These are phyloP conservation scores for Melaleuca alternifolia DNA, from an alignment of 345 rosid genomes.

Conservation along the genomic window DNA sequence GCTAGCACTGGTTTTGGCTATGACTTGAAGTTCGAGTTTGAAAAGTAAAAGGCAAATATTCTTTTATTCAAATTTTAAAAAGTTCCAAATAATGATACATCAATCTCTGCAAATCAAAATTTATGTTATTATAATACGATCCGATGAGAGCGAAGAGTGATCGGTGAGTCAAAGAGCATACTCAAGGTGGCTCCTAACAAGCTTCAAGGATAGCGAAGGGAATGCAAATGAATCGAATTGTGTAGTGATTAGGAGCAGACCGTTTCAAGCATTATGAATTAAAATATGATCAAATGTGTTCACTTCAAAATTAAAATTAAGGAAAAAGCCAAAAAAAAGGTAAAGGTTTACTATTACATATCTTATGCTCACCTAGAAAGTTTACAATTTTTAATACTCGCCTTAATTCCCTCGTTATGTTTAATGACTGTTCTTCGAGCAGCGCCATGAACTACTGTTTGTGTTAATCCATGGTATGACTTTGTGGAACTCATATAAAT, in stretches of 20 bases:
- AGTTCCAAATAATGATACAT: neutral
- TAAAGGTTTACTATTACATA: neutral
- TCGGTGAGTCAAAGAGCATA: too few relatives aligned
- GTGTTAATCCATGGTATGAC: too few relatives aligned
- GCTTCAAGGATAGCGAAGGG: too few relatives aligned
- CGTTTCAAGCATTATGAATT: neutral
- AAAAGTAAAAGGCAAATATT: neutral
- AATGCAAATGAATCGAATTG: too few relatives aligned
- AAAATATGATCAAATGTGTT: neutral
- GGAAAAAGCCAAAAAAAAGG: neutral
- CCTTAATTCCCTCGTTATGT: too few relatives aligned
- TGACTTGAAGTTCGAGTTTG: neutral
- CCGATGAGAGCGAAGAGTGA: too few relatives aligned
- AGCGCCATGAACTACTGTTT: too few relatives aligned
- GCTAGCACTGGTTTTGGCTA: neutral
- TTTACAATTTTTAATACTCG: neutral
- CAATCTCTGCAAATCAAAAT: neutral
- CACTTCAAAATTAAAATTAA: neutral
- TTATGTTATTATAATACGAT: neutral
- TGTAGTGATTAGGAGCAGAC: too few relatives aligned
- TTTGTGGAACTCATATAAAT: too few relatives aligned
- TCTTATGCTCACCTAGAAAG: neutral
- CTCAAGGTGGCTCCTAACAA: too few relatives aligned
- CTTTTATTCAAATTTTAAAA: neutral
- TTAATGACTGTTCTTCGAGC: too few relatives aligned